Base-by-base conservation (phyloP, 257 asterid genomes). In the Plectranthus barbatus region DNA sequence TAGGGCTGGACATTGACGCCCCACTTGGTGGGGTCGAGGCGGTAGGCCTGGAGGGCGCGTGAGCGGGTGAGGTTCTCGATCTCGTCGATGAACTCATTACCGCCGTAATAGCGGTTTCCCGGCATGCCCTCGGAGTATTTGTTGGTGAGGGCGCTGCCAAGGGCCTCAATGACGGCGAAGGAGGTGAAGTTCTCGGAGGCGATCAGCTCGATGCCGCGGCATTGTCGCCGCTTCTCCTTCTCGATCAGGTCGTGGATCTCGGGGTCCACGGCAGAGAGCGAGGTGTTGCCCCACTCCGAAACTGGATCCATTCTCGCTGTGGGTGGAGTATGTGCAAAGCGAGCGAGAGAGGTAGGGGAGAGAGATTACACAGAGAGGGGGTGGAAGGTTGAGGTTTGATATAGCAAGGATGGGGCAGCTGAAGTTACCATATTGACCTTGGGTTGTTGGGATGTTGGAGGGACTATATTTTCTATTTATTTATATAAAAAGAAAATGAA, bases 151-250 rank as follows among this genome's bases (percentile, higher is more conserved):
- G 87, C 68, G 74, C 83, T 76, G 65, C 87, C 87, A 21, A 82
- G 83, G 21, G 87, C 87, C 52, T 82, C 87, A 48, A 82, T 82
- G 0, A 82, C 87, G 68, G 84, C 87, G 83, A 82, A 82, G 60
- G 87, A 82, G 54, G 97, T 90, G 89, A 90, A 87, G 39, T 90
- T 90, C 63, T 90, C 94, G 5, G 97, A 90, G 6, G 94, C 91
- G 72, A 82, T 82, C 44, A 79, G 84, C 80, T 82, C 87, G 81
- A 82, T 82, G 8, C 87, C 84, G 65, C 80, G 82, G 81, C 87
- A 79, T 67, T 82, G 87, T 26, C 87, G 87, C 68, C 85, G 85
- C 74, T 82, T 82, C 74, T 82, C 87, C 72, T 79, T 79, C 79
- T 82, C 87, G 41, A 82, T 82, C 11, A 82, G 87, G 60, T 82